Conservation (phyloP, 352 stramenopile species). For the Globisporangium barbulae region DNA sequence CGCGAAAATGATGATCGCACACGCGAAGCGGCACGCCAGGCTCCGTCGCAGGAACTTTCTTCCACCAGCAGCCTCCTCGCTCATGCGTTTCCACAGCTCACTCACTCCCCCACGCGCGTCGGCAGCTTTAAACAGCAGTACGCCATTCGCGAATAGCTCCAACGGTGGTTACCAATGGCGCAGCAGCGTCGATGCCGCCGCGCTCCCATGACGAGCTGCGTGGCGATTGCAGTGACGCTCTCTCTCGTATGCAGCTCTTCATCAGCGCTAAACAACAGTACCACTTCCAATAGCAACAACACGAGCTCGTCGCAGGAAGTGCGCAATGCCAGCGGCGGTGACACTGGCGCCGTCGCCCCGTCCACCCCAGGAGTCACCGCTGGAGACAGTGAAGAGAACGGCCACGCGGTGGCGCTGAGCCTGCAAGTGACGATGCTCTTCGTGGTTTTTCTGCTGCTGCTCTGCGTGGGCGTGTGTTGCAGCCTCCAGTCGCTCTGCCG, state of each 20-base stretch:
- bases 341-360: neutral
- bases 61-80: neutral
- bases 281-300: neutral
- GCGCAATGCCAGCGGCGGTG: neutral
- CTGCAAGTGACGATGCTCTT: constrained; percentile 31
- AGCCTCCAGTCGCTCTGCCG: constrained; percentile 32
- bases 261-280: neutral
- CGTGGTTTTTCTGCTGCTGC: constrained; percentile 33
- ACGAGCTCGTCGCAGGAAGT: constrained; percentile 2
- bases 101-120: neutral
- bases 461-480: constrained; percentile 28
- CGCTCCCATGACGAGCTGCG: neutral
- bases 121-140: neutral
- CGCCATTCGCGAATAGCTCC: neutral
- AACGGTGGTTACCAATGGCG: neutral
- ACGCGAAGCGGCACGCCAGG: constrained; percentile 12
- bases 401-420: constrained; percentile 5
- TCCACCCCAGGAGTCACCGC: neutral
- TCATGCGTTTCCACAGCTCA: neutral
- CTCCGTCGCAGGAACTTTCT: constrained; percentile 15
- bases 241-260: neutral
- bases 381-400: neutral
- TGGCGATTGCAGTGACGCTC: neutral
- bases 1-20: constrained; percentile 5
- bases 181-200: constrained; percentile 1